Evolutionary conservation across 768 basidiomycete genomes (phyloP).

Genomic region (Amylocystis lapponica): DNA sequence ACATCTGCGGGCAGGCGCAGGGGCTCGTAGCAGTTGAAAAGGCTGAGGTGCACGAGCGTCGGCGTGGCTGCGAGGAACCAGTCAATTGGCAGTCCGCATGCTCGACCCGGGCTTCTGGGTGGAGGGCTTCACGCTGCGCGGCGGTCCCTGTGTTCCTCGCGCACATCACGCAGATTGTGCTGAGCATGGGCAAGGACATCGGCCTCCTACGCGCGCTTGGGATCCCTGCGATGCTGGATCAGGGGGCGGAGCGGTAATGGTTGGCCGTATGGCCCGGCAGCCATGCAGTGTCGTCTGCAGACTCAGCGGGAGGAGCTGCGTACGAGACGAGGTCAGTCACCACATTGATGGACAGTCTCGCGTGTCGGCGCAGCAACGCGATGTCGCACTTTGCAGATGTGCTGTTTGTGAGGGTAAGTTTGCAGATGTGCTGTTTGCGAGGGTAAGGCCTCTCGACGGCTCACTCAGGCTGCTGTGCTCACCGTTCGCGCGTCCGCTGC

Average conservation of each 20-base stretch:
- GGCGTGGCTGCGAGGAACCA: constrained; percentile 39
- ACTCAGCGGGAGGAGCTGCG: background rate
- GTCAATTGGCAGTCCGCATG: constrained; percentile 35
- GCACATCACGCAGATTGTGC: constrained; percentile 49
- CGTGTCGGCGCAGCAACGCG: constrained; percentile 58
- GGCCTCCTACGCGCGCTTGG: constrained; percentile 66
- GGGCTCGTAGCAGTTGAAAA: constrained; percentile 38
- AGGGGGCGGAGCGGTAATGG: constrained; percentile 7
- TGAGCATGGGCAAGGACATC: constrained; percentile 70
- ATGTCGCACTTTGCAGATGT: constrained; percentile 68
- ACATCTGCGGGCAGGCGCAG: constrained; percentile 38
- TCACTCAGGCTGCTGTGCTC: too few relatives aligned
- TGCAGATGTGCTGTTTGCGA: too few relatives aligned
- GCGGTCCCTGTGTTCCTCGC: constrained; percentile 52
- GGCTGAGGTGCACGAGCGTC: constrained; percentile 35
- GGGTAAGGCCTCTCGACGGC: too few relatives aligned
- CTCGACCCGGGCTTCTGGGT: constrained; percentile 76
- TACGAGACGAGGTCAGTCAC: background rate
- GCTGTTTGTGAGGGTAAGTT: constrained; percentile 67
- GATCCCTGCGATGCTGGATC: constrained; percentile 7
- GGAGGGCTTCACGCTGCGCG: constrained; percentile 59
- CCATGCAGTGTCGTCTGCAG: background rate
- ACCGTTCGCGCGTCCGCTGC: too few relatives aligned
- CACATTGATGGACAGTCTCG: constrained; percentile 51
- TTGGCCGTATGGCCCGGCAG: constrained; percentile 16